A percentile compares a stretch with the other conserved stretches of the same genome.
Evolutionary conservation across 352 stramenopile genomes (phyloP).

Genomic region (Phytopythium sindhum): DNA sequence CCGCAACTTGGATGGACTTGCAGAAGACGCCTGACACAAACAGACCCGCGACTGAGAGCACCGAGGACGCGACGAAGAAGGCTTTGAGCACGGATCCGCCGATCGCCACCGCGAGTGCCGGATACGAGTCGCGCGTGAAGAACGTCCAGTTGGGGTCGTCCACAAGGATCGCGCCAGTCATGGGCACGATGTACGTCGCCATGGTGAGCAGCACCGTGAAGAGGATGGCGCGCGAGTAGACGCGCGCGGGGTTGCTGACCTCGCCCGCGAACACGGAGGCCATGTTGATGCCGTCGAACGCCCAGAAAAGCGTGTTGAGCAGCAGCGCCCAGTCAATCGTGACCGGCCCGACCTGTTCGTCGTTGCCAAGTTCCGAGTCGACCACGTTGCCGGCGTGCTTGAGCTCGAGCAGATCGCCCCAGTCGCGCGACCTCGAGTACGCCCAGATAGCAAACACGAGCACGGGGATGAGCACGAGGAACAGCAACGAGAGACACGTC

Average conservation of each 20-base stretch:
- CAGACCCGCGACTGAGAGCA: constrained; percentile 81
- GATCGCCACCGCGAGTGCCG: constrained; percentile 73
- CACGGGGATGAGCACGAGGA: constrained; percentile 76
- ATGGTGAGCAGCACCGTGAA: constrained; percentile 25
- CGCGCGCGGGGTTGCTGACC: constrained; percentile 69
- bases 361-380: constrained; percentile 19
- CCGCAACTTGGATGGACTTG: constrained; percentile 84
- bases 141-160: constrained; percentile 61
- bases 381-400: constrained; percentile 35
- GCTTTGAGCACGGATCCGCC: constrained; percentile 78
- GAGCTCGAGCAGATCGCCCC: constrained; percentile 92
- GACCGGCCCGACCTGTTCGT: constrained; percentile 56
- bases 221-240: constrained; percentile 51
- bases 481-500: constrained; percentile 24
- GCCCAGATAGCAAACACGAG: constrained; percentile 61
- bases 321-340: constrained; percentile 71
- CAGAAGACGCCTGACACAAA: constrained; percentile 90
- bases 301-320: constrained; percentile 93
- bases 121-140: constrained; percentile 90
- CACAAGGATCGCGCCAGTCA: constrained; percentile 80
- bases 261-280: constrained; percentile 85
- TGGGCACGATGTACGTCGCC: constrained; percentile 42
- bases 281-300: constrained; percentile 91
- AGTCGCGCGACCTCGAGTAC: constrained; percentile 29
- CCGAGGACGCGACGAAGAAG: constrained; percentile 78